These are phyloP conservation scores for Opeltia flavorubescens DNA, from an alignment of 495 filamentous ascomycete genomes.

Conservation along the genomic window DNA sequence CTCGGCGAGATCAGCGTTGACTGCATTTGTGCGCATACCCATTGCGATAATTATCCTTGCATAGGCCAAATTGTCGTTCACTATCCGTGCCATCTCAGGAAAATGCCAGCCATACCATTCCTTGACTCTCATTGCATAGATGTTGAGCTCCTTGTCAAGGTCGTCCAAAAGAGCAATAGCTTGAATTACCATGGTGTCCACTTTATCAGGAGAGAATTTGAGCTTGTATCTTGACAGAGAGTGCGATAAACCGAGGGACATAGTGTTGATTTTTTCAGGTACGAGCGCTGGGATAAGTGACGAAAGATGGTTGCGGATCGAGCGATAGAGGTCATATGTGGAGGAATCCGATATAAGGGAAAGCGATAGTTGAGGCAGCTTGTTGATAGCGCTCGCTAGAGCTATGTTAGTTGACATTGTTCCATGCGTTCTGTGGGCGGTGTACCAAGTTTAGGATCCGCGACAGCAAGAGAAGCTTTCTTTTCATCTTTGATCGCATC, in stretches of 20 bases:
- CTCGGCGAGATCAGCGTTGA: conserved; percentile 67
- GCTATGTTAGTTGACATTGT: not conserved
- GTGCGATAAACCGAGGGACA: conserved; percentile 91
- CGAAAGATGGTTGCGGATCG: conserved; percentile 78
- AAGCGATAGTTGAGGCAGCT: conserved; percentile 75
- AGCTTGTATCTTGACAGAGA: conserved; percentile 96
- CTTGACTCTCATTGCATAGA: conserved; percentile 96
- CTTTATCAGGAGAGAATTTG: conserved; percentile 98
- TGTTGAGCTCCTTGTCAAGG: conserved; percentile 96
- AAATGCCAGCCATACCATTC: conserved; percentile 99
- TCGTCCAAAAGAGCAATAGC: conserved; percentile 90
- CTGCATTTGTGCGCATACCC: conserved; percentile 70
- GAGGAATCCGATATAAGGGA: conserved; percentile 74
- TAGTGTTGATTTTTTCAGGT: conserved; percentile 73
- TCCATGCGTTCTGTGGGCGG: conserved; percentile 3
- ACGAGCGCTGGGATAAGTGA: conserved; percentile 83
- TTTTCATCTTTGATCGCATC: conserved; percentile 93
- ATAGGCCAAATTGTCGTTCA: conserved; percentile 97
- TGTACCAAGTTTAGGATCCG: conserved; percentile 81
- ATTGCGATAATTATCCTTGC: conserved; percentile 71
- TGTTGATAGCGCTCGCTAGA: conserved; percentile 70
- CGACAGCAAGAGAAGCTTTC: conserved; percentile 88
- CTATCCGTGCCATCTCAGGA: conserved; percentile 88
- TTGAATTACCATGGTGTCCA: conserved; percentile 98
- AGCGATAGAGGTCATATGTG: conserved; percentile 79